Percentiles rank a stretch among this genome's conserved stretches.
These are phyloP conservation scores for Whalleya microplaca DNA, from an alignment of 2,329 filamentous ascomycete species.

Conservation along the genomic window DNA sequence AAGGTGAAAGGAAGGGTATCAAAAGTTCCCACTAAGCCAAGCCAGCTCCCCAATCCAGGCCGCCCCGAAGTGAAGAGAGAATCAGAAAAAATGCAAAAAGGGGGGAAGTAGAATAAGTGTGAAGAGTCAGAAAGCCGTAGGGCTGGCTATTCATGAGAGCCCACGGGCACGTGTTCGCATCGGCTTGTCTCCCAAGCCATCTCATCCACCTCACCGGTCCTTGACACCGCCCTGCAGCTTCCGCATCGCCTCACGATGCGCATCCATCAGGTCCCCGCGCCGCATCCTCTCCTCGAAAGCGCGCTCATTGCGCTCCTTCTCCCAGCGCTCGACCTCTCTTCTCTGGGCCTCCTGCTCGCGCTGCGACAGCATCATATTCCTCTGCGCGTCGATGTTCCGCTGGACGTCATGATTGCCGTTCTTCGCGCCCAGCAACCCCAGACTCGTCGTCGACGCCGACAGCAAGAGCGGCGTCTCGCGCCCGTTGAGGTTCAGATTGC, in stretches of 20 bases:
- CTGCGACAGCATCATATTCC: conserved; percentile 61
- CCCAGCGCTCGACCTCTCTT: conserved; percentile 60
- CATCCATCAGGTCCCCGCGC: conserved; percentile 71
- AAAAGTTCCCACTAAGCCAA: neutral
- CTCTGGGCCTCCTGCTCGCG: conserved; percentile 65
- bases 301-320: conserved; percentile 62
- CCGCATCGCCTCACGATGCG: conserved; percentile 78
- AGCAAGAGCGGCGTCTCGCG: conserved; percentile 45
- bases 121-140: neutral
- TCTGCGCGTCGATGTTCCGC: conserved; percentile 57
- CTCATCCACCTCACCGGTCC: conserved; percentile 32
- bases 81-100: neutral
- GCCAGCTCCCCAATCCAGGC: neutral
- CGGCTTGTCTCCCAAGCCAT: too few relatives aligned
- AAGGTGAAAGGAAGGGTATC: conserved; percentile 8
- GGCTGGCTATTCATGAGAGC: neutral
- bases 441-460: conserved; percentile 35
- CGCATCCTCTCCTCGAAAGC: conserved; percentile 77
- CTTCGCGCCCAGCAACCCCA: conserved; percentile 21
- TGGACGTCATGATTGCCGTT: conserved; percentile 47
- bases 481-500: conserved; percentile 32
- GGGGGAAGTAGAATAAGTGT: neutral
- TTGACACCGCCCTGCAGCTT: conserved; percentile 68
- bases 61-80: neutral
- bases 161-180: neutral